Conservation (phyloP, 345 rosid species). For the Litchi chinensis region DNA sequence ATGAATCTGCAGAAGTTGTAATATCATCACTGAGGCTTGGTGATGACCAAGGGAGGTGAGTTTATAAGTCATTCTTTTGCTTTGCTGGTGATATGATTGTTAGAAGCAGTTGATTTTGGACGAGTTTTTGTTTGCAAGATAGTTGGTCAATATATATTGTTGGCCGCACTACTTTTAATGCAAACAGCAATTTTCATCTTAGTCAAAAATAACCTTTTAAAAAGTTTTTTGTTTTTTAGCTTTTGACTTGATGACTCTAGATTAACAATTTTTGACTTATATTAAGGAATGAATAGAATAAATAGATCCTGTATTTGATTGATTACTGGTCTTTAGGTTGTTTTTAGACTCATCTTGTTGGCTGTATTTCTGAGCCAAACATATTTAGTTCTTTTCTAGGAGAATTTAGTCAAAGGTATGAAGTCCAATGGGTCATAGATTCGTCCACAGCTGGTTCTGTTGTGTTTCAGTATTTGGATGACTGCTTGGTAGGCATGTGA, state of each 20-base stretch:
- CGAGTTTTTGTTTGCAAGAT: not conserved
- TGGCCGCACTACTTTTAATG: not conserved
- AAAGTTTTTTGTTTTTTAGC: not conserved
- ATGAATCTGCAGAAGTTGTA: slow-evolving; percentile 93
- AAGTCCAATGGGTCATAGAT: not conserved
- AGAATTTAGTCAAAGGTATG: not conserved
- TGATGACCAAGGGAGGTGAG: slow-evolving; percentile 93
- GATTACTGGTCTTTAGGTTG: not conserved
- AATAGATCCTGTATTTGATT: not conserved
- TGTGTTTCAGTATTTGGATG: not conserved
- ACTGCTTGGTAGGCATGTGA: not conserved
- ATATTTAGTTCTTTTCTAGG: not conserved
- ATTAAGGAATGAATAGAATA: not conserved
- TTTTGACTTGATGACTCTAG: not conserved
- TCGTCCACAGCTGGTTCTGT: not conserved
- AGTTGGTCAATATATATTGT: not conserved
- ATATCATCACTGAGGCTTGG: slow-evolving; percentile 95
- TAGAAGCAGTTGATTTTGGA: not conserved
- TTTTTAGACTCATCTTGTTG: not conserved
- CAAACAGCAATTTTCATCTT: not conserved
- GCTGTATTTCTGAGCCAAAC: not conserved
- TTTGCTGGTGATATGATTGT: not conserved
- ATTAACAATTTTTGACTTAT: not conserved
- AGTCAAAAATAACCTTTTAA: no score
- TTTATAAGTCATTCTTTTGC: not conserved